Conservation (phyloP, 148 eudicot species). For the Spergularia bocconei region DNA sequence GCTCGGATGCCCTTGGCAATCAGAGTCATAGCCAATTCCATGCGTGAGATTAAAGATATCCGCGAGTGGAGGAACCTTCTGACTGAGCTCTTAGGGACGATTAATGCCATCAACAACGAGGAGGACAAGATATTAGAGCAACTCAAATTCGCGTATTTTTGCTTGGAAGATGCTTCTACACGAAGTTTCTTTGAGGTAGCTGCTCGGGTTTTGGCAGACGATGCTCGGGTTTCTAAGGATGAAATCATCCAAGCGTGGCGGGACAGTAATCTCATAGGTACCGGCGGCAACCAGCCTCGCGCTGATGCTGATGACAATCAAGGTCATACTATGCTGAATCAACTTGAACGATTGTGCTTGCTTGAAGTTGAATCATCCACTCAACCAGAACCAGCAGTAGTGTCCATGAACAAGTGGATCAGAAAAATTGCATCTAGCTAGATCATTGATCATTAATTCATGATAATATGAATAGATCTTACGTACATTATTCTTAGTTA, state of each 20-base stretch:
- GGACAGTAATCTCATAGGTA: background rate
- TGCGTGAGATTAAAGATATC: constrained; percentile 2
- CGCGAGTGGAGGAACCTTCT: constrained; percentile 14
- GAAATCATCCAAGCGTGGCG: constrained; percentile 4
- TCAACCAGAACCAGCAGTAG: background rate
- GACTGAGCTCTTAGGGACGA: background rate
- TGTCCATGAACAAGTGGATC: constrained; percentile 26
- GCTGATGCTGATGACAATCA: constrained; percentile 10
- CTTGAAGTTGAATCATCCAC: background rate
- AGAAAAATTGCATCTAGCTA: constrained; percentile 13
- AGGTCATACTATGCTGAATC: constrained; percentile 15
- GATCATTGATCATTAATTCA: too few species aligned
- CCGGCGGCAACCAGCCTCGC: background rate
- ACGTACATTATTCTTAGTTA: too few species aligned
- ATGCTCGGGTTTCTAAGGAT: background rate
- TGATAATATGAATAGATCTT: too few species aligned
- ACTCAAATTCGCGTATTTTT: constrained; percentile 15
- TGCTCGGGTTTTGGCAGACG: background rate
- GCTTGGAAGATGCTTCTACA: constrained; percentile 6
- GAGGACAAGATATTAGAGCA: constrained; percentile 15
- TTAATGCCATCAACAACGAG: constrained; percentile 9
- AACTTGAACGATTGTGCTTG: constrained; percentile 17
- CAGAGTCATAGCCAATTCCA: constrained; percentile 16
- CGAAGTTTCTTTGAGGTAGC: constrained; percentile 6
- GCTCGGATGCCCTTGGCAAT: constrained; percentile 23